Base-by-base conservation (phyloP, 148 eudicot genomes). In the Rhododendron simsii region DNA sequence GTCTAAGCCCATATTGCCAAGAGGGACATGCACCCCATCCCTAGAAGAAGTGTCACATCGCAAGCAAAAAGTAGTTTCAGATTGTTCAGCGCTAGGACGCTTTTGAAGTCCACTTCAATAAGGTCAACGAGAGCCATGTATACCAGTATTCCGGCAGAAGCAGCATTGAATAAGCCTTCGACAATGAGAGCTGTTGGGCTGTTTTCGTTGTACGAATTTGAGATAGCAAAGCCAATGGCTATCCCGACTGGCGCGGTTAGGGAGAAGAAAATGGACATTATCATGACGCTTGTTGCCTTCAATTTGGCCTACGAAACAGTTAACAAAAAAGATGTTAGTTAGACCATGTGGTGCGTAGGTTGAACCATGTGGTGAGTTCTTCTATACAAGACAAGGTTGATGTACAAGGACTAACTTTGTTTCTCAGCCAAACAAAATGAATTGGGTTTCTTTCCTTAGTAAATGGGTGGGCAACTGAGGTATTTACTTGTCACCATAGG, bases 1-100 rank as follows among this genome's bases (percentile, higher is more conserved):
- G 14, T 85, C 55, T 59, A 86, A 53, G 91, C 91, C 92, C 94
- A 91, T 28, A 84, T 87, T 33, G 92, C 94, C 65, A 91, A 75
- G 26, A 91, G 61, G 20, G 92, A 86, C 92, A 92, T 91, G 30
- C 79, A 87, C 53, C 86, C 94, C 44, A 67, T 78, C 13, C 88
- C 90, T 44, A 88, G 71, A 30, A 88, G 79, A 47, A 88, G 81
- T 21, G 87, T 59, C 11, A 85, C 16, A 73, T 71, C 82, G 26
- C 78, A 63, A 6, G 2, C 23, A 85, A 50, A 26, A 23, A 55
- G 82, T 14, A 88, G 83, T n/a, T 83, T 75, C 37, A 76, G 82
- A 47, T 85, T 88, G 65, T 23, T 39, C 30, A 76, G 85, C 67
- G 85, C 11, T 37, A 23, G 48, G 1, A 84, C 86, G 76, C 48